Evolutionary conservation across 2,329 filamentous ascomycete species (phyloP), one percentile per base, ranked within the genome.

Genomic region (Curvularia eragrostidis): DNA sequence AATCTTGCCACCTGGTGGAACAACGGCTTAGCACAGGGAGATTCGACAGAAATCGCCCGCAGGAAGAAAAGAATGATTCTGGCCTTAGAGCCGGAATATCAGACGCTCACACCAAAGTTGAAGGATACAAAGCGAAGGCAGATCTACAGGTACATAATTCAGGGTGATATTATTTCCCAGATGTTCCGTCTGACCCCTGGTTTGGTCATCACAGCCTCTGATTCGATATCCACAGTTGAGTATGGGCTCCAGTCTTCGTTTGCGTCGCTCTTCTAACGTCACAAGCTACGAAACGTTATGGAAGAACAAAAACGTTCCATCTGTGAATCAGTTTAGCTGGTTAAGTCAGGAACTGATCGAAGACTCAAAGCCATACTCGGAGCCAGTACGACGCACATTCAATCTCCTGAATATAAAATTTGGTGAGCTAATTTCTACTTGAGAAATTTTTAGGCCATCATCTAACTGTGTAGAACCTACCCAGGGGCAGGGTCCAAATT

Each of bases 171-270:
- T 21, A 49, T 49, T 18, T 49, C 3, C 23, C 12, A 18, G 32
- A 38, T 49, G 32, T 39, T 28, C 32, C 21, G 5, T 26, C 32
- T 19, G n/a, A 8, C 32, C 21, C 32, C 47, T 39, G 32, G 47
- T 49, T 49, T 49, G 32, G 32, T 49, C 21, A 26, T 49, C 32
- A 49, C 34, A 39, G 47, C 21, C 47, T 49, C 47, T 28, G 13
- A 49, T 39, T 23, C 13, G 9, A 49, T 49, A 36, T 15, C 32
- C 39, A 49, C 32, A 18, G 23, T 32, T 39, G 32, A 49, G 47
- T 49, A 49, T 39, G 47, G 9, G 47, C 5, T 23, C 47, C 8
- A 49, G 32, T 39, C 21, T 49, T 39, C 32, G n/a, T 32, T 26
- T 49, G 32, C 21, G 13, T n/a, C 21, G 26, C 32, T 21, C 13